These are phyloP conservation scores for Penicillium nordicum DNA, from an alignment of 2,329 filamentous ascomycete species.

Conservation along the genomic window DNA sequence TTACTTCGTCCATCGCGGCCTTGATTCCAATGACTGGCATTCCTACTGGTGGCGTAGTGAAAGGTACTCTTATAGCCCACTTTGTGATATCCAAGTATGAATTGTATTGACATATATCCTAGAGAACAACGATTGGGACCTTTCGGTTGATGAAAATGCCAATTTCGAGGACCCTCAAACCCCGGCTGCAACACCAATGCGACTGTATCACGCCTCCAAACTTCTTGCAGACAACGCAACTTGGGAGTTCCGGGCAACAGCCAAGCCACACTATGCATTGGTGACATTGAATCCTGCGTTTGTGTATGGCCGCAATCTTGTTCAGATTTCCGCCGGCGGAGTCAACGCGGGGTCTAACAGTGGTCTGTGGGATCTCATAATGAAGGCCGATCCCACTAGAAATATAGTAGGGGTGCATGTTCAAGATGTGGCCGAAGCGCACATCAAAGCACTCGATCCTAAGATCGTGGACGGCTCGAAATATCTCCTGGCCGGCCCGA, in stretches of 20 bases:
- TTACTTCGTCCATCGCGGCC: constrained; percentile 22
- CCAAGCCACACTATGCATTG: constrained; percentile 19
- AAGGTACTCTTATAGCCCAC: constrained; percentile 7
- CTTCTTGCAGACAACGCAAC: constrained; percentile 23
- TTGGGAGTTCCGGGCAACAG: constrained; percentile 16
- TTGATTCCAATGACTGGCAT: constrained; percentile 18
- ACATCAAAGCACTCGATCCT: constrained; percentile 21
- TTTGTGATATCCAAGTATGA: too few relatives aligned
- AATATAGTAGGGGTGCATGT: constrained; percentile 20
- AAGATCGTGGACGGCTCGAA: constrained; percentile 19
- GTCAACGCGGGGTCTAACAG: constrained; percentile 12
- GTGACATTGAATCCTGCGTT: constrained; percentile 25
- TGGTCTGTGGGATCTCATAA: constrained; percentile 16
- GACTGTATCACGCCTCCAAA: constrained; percentile 26
- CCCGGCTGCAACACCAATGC: constrained; percentile 13
- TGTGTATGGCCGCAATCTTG: constrained; percentile 21
- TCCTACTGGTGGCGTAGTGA: constrained; percentile 17
- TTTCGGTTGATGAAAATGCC: constrained; percentile 14
- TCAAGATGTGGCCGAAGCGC: constrained; percentile 27
- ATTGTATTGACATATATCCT: not conserved
- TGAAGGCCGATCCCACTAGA: constrained; percentile 5
- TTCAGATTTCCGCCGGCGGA: constrained; percentile 18
- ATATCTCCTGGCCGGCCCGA: constrained; percentile 16
- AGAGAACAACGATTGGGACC: constrained; percentile 26
- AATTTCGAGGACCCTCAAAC: constrained; percentile 13